These are phyloP conservation scores for Cutaneotrichosporon dermatis DNA, from an alignment of 1,284 basidiomycete species.

Conservation along the genomic window DNA sequence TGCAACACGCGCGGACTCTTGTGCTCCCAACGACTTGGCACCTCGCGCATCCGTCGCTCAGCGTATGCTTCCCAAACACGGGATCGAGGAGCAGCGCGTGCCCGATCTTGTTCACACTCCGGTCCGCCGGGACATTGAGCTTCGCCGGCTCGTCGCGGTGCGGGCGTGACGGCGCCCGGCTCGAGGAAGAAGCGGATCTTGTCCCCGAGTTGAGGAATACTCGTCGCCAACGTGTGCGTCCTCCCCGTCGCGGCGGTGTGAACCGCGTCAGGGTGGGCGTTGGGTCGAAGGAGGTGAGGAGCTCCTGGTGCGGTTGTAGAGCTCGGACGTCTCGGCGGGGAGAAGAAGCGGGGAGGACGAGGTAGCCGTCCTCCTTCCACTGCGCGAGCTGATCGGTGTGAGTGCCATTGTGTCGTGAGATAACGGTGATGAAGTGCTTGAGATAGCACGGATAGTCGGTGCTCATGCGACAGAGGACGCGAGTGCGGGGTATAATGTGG, in stretches of 20 bases:
- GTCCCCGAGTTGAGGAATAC: constrained; percentile 86
- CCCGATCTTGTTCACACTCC: constrained; percentile 53
- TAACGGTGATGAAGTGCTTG: too few relatives aligned
- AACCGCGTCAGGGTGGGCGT: constrained; percentile 92
- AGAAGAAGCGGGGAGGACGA: constrained; percentile 72
- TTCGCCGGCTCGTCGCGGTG: constrained; percentile 44
- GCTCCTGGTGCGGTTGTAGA: constrained; percentile 67
- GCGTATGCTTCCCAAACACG: constrained; percentile 68
- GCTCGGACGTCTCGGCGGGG: constrained; percentile 57
- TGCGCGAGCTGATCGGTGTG: constrained; percentile 31
- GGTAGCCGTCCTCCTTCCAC: constrained; percentile 54
- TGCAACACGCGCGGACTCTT: constrained; percentile 82
- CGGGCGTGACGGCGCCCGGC: constrained; percentile 32
- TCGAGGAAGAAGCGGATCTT: constrained; percentile 55
- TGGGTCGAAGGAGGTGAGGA: constrained; percentile 70
- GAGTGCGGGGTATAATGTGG: too few relatives aligned
- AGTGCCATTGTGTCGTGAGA: constrained; percentile 21
- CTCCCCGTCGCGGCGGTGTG: constrained; percentile 61
- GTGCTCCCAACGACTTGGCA: constrained; percentile 76
- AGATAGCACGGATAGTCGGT: too few relatives aligned
- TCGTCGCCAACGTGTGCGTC: constrained; percentile 62
- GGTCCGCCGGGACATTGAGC: constrained; percentile 70
- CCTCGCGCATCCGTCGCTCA: constrained; percentile 63
- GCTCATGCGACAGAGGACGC: too few relatives aligned
- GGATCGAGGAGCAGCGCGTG: constrained; percentile 74